Evolutionary conservation across 768 basidiomycete genomes (phyloP), one percentile per base, ranked within the genome.

Genomic region (Russula foetens): DNA sequence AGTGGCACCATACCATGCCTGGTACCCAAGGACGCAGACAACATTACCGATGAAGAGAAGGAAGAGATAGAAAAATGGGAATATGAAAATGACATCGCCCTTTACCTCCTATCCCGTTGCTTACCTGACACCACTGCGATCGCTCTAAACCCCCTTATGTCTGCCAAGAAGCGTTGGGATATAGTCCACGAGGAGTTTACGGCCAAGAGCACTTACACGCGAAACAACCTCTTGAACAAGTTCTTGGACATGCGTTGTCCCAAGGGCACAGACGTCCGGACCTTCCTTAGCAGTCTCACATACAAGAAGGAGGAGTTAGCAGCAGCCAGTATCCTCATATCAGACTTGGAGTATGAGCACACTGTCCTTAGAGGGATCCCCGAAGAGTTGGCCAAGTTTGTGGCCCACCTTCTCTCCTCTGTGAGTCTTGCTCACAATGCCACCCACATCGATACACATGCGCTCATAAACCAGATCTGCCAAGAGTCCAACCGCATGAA

Each of bases 61-160:
- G 41, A 19, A 0, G 53, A 28, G 0, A 21, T 44, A 0, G 7
- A 33, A 1, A 12, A 14, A 2, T 55, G 53, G 29, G 31, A 46
- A 1, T 6, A 21, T 7, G 29, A 55, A 1, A n/a, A 55, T 9
- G 7, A 7, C 8, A 14, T 17, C 7, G 29, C 21, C 1, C 6
- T 28, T 0, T 24, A 33, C 12, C 29, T 55, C 1, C 53, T 55
- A 3, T 45, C 28, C 8, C 44, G 33, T 11, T 5, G 21, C 21
- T 43, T 55, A 12, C 53, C 53, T 19, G 43, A 55, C 43, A 17
- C 29, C 2, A 45, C 12, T 0, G 6, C 21, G 1, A 11, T 55
- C 2, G 7, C 21, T 7, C 17, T 53, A 2, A n/a, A 2, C 0
- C 9, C 5, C 0, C 7, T 23, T 9, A 2, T 0, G 0, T 28